Percentiles rank a stretch among this genome's conserved stretches.
These are phyloP conservation scores for Alectoria sarmentosa DNA, from an alignment of 495 filamentous ascomycete genomes.

Conservation along the genomic window DNA sequence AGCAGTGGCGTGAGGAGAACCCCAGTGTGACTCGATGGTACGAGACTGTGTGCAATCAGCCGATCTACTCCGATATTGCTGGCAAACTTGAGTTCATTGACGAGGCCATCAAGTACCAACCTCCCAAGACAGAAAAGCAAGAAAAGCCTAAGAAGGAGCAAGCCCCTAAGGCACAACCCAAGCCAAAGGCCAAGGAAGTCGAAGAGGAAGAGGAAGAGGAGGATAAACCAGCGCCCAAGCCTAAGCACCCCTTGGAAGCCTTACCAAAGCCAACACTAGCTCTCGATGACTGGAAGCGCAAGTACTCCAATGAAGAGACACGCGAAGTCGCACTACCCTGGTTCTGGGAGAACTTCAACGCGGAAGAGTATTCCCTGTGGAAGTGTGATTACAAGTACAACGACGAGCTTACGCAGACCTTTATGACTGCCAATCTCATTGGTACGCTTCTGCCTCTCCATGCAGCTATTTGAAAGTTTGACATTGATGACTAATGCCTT, in stretches of 20 bases:
- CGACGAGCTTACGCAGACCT: conserved; percentile 89
- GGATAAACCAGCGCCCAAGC: conserved; percentile 67
- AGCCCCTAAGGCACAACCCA: conserved; percentile 47
- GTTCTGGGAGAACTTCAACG: conserved; percentile 95
- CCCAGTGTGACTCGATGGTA: conserved; percentile 90
- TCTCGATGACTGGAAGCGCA: conserved; percentile 96
- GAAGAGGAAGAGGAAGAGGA: conserved; percentile 67
- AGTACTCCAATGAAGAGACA: conserved; percentile 96
- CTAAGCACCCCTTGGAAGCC: conserved; percentile 92
- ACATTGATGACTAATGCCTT: neutral
- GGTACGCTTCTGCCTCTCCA: conserved; percentile 35
- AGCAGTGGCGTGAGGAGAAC: conserved; percentile 71
- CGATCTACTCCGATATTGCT: conserved; percentile 74
- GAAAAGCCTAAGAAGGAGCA: conserved; percentile 56
- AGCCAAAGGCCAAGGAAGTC: conserved; percentile 49
- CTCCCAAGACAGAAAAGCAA: conserved; percentile 84
- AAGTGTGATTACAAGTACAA: conserved; percentile 94
- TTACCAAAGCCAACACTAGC: conserved; percentile 72
- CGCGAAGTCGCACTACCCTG: conserved; percentile 77
- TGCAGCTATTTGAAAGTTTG: neutral
- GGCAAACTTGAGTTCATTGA: conserved; percentile 70
- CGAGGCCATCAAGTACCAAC: conserved; percentile 73
- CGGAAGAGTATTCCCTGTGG: conserved; percentile 94
- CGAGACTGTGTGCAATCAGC: conserved; percentile 86
- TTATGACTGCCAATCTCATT: conserved; percentile 98